Conservation (phyloP, 108 stramenopile species). For the Cyclotella sp. region DNA sequence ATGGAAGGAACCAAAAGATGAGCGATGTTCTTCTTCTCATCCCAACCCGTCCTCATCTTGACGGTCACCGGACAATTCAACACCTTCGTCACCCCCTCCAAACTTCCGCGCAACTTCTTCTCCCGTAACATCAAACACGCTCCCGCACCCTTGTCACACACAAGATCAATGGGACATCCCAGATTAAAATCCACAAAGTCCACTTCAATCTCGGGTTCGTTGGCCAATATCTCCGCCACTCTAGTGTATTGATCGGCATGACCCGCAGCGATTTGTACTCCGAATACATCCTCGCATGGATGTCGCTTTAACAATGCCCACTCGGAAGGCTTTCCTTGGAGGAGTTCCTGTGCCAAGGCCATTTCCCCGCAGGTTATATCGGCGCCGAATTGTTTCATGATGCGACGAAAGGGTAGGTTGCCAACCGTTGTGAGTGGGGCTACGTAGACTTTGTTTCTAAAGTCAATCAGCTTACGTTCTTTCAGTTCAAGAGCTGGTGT, state of each 20-base stretch:
- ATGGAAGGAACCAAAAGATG: slow-evolving; percentile 84
- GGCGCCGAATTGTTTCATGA: slow-evolving; percentile 95
- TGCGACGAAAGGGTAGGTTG: slow-evolving; percentile 96
- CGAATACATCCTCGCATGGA: slow-evolving; percentile 94
- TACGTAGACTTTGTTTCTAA: slow-evolving; percentile 95
- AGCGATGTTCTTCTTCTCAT: slow-evolving; percentile 90
- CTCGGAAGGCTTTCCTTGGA: slow-evolving; percentile 89
- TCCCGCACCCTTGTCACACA: slow-evolving; percentile 95
- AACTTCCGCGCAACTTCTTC: slow-evolving; percentile 74
- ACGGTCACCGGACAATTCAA: slow-evolving; percentile 91
- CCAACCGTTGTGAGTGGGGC: slow-evolving; percentile 99
- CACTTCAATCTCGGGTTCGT: slow-evolving; percentile 65
- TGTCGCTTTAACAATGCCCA: slow-evolving; percentile 96
- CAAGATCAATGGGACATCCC: slow-evolving; percentile 97
- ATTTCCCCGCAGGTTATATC: slow-evolving; percentile 99
- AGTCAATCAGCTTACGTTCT: slow-evolving; percentile 87
- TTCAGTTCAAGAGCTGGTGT: slow-evolving; percentile 59
- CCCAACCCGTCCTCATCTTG: slow-evolving; percentile 98
- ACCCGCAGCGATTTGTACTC: slow-evolving; percentile 94
- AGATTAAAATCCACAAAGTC: slow-evolving; percentile 99
- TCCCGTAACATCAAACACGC: slow-evolving; percentile 88
- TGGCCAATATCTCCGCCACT: slow-evolving; percentile 69
- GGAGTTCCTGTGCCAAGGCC: slow-evolving; percentile 88
- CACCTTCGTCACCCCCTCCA: slow-evolving; percentile 75
- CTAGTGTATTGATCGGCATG: slow-evolving; percentile 91